phyloP scores from a whole-genome alignment of 1,284 basidiomycete genomes.

The Papiliotrema terrestris region DNA sequence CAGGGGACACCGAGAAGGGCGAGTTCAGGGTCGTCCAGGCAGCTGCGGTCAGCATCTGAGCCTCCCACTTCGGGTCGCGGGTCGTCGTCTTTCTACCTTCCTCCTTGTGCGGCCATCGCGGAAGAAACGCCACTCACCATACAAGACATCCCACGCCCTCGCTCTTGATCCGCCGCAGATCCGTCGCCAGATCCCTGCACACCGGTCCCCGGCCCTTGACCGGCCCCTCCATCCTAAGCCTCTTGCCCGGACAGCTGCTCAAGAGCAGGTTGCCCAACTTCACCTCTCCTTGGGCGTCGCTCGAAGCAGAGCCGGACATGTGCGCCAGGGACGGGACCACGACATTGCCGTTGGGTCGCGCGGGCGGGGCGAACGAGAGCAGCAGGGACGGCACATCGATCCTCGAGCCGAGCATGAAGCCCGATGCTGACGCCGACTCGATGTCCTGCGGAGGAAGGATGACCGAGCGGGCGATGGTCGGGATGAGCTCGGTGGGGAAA shows the following conservation, averaged over 20 bases:
- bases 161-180: conserved; percentile 71
- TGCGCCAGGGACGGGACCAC: conserved; percentile 11
- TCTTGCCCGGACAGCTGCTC: conserved; percentile 94
- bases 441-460: conserved; percentile 12
- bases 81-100: too few species aligned
- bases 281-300: conserved; percentile 13
- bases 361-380: conserved; percentile 53
- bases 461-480: conserved; percentile 30
- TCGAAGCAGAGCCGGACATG: neutral
- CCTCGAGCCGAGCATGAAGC: conserved; percentile 26
- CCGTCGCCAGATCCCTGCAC: conserved; percentile 73
- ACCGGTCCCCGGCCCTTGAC: conserved; percentile 77
- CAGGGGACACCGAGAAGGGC: conserved; percentile 78
- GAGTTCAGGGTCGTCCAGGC: conserved; percentile 83
- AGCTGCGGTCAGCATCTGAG: conserved; percentile 52
- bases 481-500: conserved; percentile 33
- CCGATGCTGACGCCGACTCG: neutral
- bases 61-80: neutral
- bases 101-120: too few species aligned
- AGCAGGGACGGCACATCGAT: conserved; percentile 52
- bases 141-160: conserved; percentile 77
- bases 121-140: conserved; percentile 59
- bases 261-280: conserved; percentile 81
- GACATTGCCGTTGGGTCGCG: conserved; percentile 11
- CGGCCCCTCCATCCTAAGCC: conserved; percentile 81